These are phyloP conservation scores for Coniochaeta ligniaria DNA, from an alignment of 2,329 filamentous ascomycete species.

Conservation along the genomic window DNA sequence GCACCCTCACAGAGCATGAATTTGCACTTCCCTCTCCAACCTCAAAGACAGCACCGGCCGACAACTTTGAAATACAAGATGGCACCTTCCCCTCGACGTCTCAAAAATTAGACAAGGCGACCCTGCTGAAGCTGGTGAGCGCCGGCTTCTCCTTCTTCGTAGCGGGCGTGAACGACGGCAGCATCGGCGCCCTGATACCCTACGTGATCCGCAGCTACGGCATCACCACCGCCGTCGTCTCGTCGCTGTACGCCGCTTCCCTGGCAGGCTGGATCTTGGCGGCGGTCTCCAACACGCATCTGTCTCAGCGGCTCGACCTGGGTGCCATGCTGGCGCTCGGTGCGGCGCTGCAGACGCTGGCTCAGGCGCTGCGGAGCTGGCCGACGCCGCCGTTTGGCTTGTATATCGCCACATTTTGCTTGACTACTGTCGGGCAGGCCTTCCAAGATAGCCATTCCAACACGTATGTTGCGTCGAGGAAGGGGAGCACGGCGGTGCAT, in stretches of 20 bases:
- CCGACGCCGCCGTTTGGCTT: slow-evolving; percentile 44
- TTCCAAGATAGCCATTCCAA: slow-evolving; percentile 60
- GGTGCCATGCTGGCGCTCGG: slow-evolving; percentile 51
- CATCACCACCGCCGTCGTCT: slow-evolving; percentile 43
- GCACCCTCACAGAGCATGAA: neutral
- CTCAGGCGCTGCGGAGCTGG: slow-evolving; percentile 49
- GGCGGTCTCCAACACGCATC: slow-evolving; percentile 47
- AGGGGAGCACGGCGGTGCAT: slow-evolving; percentile 39
- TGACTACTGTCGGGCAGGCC: slow-evolving; percentile 52
- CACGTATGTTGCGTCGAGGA: slow-evolving; percentile 42
- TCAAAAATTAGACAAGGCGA: slow-evolving; percentile 11
- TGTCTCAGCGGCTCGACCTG: slow-evolving; percentile 43
- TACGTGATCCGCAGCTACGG: slow-evolving; percentile 52
- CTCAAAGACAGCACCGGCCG: neutral
- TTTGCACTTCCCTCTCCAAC: neutral
- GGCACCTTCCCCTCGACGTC: neutral
- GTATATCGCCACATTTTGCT: slow-evolving; percentile 49
- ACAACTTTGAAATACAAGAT: neutral
- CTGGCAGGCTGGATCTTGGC: slow-evolving; percentile 55
- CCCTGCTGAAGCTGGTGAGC: slow-evolving; percentile 41
- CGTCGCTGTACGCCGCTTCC: slow-evolving; percentile 47
- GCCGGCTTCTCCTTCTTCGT: slow-evolving; percentile 58
- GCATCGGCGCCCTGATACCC: slow-evolving; percentile 54
- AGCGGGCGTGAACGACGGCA: slow-evolving; percentile 58
- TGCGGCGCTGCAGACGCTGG: slow-evolving; percentile 44